Conservation (phyloP, 1,284 basidiomycete genomes). For the Thelephora terrestris region DNA sequence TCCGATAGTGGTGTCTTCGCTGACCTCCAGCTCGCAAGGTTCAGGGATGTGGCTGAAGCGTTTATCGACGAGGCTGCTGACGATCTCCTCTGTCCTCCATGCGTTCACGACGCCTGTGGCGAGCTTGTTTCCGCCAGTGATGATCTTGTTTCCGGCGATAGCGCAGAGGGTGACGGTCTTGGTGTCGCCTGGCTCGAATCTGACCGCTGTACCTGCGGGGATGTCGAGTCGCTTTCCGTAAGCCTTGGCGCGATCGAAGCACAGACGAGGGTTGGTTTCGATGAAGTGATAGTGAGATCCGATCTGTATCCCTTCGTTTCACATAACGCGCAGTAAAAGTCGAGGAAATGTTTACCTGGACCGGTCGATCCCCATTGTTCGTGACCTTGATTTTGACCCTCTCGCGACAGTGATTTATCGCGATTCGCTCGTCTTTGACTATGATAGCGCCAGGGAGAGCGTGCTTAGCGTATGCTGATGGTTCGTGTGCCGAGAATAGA, state of each 20-base stretch:
- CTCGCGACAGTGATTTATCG: conserved; percentile 66
- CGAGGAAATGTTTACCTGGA: conserved; percentile 53
- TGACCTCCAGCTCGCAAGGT: conserved; percentile 41
- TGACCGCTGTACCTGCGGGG: conserved; percentile 87
- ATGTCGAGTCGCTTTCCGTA: conserved; percentile 89
- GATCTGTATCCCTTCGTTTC: conserved; percentile 34
- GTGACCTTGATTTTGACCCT: conserved; percentile 72
- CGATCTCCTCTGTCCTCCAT: conserved; percentile 34
- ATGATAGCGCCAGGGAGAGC: conserved; percentile 71
- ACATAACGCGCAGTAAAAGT: not conserved
- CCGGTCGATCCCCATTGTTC: conserved; percentile 90
- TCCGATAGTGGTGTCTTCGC: conserved; percentile 41
- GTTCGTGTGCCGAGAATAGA: conserved; percentile 49
- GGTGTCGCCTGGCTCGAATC: conserved; percentile 91
- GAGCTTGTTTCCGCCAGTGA: conserved; percentile 78
- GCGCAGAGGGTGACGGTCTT: conserved; percentile 80
- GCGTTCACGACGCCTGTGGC: conserved; percentile 47
- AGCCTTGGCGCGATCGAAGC: conserved; percentile 75
- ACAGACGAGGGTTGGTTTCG: conserved; percentile 78
- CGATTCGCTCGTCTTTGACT: conserved; percentile 55
- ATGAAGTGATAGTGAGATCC: conserved; percentile 93
- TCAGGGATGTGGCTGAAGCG: conserved; percentile 59
- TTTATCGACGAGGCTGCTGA: conserved; percentile 33
- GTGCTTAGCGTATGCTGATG: conserved; percentile 38
- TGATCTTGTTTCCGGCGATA: conserved; percentile 64